Base-by-base conservation (phyloP, 768 basidiomycete genomes). In the Rhizopogon salebrosus region DNA sequence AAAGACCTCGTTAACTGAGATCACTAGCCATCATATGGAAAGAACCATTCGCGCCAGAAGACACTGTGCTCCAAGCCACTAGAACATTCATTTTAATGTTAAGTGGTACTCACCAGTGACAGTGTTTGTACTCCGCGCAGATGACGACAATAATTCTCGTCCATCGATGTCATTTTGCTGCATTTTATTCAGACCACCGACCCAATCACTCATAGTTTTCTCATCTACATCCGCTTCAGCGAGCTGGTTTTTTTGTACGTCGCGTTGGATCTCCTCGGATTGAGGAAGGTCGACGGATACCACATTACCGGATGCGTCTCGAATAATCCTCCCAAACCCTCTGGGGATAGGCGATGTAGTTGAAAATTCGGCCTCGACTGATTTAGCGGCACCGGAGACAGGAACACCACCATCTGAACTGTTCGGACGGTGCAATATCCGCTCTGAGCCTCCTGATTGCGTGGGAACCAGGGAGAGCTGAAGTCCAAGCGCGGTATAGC, bases 401-500 rank as follows among this genome's bases (percentile, higher is more conserved):
- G 45, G 22, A 5, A 2, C 29, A 23, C 14, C 14, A 10, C 5
- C 14, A 23, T 13, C 14, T 46, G 29, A 34, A 10, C 1, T 9
- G 16, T 46, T 46, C 16, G 45, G 6, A 23, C 7, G 14, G 20
- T 22, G 16, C 9, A 2, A 22, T 23, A 22, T 56, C 59, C 49
- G 70, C 71, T 93, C 90, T 39, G 76, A 70, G 14, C 90, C 91
- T 26, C 89, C 91, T 41, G 85, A 75, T 18, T 80, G 72, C 18
- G 72, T 76, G 36, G 89, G 87, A 56, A 85, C 84, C 52, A 92
- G 74, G 23, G 80, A 76, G 54, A 83, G 77, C 20, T 80, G 70
- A 40, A 94, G 77, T n/a, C 91, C 89, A 55, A 94, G 76, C 20
- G 84, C 77, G 59, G 80, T 73, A 68, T 93, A 94, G 70, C 91